Base-by-base conservation (phyloP, 768 basidiomycete species). In the Pleurotus pulmonarius region DNA sequence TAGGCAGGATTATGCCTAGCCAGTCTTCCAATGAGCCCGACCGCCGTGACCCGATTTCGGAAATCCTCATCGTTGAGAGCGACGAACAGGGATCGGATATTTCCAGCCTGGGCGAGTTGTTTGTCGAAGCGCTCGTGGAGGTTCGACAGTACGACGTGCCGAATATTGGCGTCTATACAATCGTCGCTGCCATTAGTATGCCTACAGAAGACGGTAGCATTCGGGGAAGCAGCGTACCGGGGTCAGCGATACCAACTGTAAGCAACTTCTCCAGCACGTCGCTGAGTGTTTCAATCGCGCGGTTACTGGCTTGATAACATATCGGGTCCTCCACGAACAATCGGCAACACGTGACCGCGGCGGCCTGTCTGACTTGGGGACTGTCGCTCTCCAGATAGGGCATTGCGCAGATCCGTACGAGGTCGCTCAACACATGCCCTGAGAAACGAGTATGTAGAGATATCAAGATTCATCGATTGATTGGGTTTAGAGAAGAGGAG, bases 1-100 rank as follows among this genome's bases (percentile, higher is more conserved):
- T 98, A 97, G 15, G 97, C 97, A 0, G 97, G 97, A 65, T 99
- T 99, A 70, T 96, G 92, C 62, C 86, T 84, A 3, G 95, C 92
- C 22, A 99, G 82, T 29, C 97, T 86, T 1, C 97, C 97, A 58
- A 99, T 98, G 60, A 98, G 80, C 16, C 75, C 73, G 54, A 98
- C 92, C 2, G 95, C 95, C 15, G 88, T 85, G 24, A 93, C 85
- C 18, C 97, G 86, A 67, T 97, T 97, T 47, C 89, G 88, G 70
- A 95, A 98, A 4, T 90, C 87, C 67, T 98, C 97, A 65, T 99
- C 97, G 65, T 98, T 98, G 48, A 99, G 79, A 0, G 95, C 97
- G 60, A 98, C 93, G 74, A 98, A 98, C 12, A 99, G 76, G 9
- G 92, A 95, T 11, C 95, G 85, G 18, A 99, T 94, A 66, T 98